Conservation (phyloP, 257 asterid species). For the Hygrophila difformis region DNA sequence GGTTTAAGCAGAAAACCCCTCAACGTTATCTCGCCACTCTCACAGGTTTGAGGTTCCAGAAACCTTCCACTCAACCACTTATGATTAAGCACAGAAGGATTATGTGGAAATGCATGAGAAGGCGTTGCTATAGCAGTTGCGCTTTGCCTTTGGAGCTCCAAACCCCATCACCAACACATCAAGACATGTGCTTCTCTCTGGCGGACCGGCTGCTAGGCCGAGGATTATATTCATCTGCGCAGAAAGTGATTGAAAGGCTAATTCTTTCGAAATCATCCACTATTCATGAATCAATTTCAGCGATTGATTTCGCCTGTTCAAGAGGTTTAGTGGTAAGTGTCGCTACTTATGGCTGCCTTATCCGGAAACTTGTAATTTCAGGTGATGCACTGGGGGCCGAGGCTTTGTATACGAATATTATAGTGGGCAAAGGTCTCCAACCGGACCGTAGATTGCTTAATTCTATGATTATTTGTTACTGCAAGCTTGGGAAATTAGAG, state of each 20-base stretch:
- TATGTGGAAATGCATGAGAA: constrained; percentile 11
- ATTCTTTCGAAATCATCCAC: constrained; percentile 30
- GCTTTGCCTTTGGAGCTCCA: constrained; percentile 36
- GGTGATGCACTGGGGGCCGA: constrained; percentile 37
- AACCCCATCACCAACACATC: constrained; percentile 19
- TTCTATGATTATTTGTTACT: constrained; percentile 46
- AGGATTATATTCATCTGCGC: constrained; percentile 36
- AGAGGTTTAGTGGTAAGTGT: constrained; percentile 40
- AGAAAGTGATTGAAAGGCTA: constrained; percentile 37
- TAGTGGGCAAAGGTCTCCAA: constrained; percentile 26
- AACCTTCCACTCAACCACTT: too few species aligned
- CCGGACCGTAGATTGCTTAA: constrained; percentile 27
- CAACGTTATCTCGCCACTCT: too few species aligned
- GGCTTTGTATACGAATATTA: constrained; percentile 22
- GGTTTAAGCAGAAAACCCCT: too few species aligned
- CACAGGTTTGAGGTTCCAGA: too few species aligned
- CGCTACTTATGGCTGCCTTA: constrained; percentile 25
- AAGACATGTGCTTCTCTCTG: constrained; percentile 26
- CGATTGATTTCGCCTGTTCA: constrained; percentile 27
- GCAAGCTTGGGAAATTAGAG: constrained; percentile 42
- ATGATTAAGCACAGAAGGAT: constrained; percentile 25
- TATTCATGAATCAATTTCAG: constrained; percentile 27
- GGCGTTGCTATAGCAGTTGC: constrained; percentile 29
- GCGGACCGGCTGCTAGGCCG: constrained; percentile 34
- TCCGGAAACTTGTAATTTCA: constrained; percentile 32